phyloP scores from a whole-genome alignment of 768 basidiomycete genomes.

The Termitomyces sp. region DNA sequence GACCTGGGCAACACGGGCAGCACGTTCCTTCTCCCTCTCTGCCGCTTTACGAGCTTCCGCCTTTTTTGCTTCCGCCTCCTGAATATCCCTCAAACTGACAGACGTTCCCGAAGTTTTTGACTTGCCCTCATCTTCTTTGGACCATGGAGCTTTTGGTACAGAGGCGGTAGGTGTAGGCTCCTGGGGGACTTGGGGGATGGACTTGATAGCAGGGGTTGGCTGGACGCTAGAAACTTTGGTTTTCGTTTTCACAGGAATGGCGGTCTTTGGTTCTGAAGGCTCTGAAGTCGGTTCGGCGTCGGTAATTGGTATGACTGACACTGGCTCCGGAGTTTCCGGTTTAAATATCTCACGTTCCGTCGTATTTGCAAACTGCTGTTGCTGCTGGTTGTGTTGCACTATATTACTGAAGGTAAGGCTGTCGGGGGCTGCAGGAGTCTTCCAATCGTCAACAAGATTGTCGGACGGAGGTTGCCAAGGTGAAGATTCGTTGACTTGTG shows the following conservation, averaged over 20 bases:
- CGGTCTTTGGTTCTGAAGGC: constrained; percentile 15
- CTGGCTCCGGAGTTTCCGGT: constrained; percentile 10
- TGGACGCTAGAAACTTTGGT: constrained; percentile 13
- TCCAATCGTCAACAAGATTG: constrained; percentile 44
- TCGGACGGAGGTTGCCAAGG: constrained; percentile 52
- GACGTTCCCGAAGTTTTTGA: constrained; percentile 35
- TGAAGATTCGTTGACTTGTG: constrained; percentile 36
- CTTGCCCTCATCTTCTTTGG: constrained; percentile 63
- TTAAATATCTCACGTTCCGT: constrained; percentile 1
- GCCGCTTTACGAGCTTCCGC: constrained; percentile 70
- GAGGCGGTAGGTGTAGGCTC: constrained; percentile 18
- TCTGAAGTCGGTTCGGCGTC: constrained; percentile 11
- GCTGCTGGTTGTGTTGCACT: constrained; percentile 52
- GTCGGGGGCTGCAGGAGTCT: constrained; percentile 30
- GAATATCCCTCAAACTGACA: constrained; percentile 86
- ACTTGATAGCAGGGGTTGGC: constrained; percentile 10
- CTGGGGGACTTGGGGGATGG: constrained; percentile 11
- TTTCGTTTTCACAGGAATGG: constrained; percentile 14
- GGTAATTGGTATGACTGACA: constrained; percentile 3
- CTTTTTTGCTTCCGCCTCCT: constrained; percentile 85
- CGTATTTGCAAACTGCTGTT: constrained; percentile 29
- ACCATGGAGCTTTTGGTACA: constrained; percentile 55
- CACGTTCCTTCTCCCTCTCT: constrained; percentile 66
- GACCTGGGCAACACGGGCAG: constrained; percentile 39
- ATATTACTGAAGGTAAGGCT: constrained; percentile 54